These are phyloP conservation scores for Colletotrichum chlorophyti DNA, from an alignment of 2,329 filamentous ascomycete species.

Conservation along the genomic window DNA sequence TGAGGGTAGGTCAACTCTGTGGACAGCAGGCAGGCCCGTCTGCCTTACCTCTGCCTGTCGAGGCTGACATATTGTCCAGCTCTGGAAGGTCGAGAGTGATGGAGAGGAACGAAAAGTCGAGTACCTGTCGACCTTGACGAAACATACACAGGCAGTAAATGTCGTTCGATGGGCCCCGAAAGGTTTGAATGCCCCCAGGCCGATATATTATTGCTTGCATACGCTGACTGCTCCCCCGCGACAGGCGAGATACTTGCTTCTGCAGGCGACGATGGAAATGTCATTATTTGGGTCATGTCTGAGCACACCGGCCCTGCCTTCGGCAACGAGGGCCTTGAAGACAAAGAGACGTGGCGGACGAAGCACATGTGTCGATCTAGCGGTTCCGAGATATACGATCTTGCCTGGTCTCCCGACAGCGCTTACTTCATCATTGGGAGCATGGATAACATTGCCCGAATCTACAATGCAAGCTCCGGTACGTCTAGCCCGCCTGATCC, in stretches of 20 bases:
- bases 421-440: conserved; percentile 97
- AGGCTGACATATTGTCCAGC: conserved; percentile 50
- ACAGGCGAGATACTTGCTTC: conserved; percentile 91
- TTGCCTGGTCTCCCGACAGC: conserved; percentile 98
- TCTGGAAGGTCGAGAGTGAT: conserved; percentile 89
- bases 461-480: conserved; percentile 95
- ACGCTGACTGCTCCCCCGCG: not conserved
- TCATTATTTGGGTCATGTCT: conserved; percentile 93
- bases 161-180: conserved; percentile 95
- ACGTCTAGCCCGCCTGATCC: conserved; percentile 37
- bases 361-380: conserved; percentile 98
- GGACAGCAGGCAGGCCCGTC: conserved; percentile 3
- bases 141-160: conserved; percentile 97
- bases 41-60: not conserved
- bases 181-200: conserved; percentile 61
- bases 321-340: conserved; percentile 85
- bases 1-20: conserved; percentile 69
- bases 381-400: conserved; percentile 95
- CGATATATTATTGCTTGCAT: not conserved
- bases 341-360: conserved; percentile 95
- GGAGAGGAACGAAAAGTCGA: conserved; percentile 89
- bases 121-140: conserved; percentile 88
- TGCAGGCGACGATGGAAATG: conserved; percentile 96
- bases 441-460: conserved; percentile 98
- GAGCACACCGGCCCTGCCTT: conserved; percentile 75